These are phyloP conservation scores for Paecilomyces niveus DNA, from an alignment of 2,329 filamentous ascomycete species.

Conservation along the genomic window DNA sequence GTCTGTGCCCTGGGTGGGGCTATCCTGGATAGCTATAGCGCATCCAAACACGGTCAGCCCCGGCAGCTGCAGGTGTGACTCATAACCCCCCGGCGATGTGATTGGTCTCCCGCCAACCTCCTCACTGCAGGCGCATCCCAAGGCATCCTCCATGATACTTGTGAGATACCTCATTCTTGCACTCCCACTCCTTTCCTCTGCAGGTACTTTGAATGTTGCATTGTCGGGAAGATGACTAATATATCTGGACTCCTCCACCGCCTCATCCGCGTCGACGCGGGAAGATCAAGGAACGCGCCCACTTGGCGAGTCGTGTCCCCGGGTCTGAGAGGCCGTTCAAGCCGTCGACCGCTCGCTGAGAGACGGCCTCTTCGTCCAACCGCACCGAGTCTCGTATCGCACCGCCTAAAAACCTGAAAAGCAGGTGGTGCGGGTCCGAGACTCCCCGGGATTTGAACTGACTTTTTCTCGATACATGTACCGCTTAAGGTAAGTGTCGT, in stretches of 20 bases:
- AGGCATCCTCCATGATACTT: background rate
- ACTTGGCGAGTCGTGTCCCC: background rate
- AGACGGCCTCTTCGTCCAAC: background rate
- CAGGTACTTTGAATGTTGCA: background rate
- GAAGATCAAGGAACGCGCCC: background rate
- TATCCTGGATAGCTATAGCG: conserved; percentile 7
- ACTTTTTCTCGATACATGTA: background rate
- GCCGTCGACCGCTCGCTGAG: background rate
- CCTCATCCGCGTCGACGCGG: background rate
- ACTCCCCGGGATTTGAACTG: background rate
- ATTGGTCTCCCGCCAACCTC: conserved; percentile 21
- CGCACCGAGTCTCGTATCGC: background rate
- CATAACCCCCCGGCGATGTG: conserved; percentile 13
- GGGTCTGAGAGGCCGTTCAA: background rate
- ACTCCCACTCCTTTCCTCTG: background rate
- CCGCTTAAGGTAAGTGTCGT: background rate
- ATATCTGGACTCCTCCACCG: background rate
- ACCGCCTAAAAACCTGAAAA: background rate
- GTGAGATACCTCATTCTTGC: background rate
- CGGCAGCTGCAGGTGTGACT: conserved; percentile 31
- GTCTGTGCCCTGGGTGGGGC: background rate
- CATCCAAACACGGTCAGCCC: conserved; percentile 4
- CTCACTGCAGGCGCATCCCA: background rate
- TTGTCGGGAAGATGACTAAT: background rate
- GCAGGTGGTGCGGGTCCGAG: background rate